Base-by-base conservation (phyloP, 2,329 filamentous ascomycete species). In the Penicillium sp. region DNA sequence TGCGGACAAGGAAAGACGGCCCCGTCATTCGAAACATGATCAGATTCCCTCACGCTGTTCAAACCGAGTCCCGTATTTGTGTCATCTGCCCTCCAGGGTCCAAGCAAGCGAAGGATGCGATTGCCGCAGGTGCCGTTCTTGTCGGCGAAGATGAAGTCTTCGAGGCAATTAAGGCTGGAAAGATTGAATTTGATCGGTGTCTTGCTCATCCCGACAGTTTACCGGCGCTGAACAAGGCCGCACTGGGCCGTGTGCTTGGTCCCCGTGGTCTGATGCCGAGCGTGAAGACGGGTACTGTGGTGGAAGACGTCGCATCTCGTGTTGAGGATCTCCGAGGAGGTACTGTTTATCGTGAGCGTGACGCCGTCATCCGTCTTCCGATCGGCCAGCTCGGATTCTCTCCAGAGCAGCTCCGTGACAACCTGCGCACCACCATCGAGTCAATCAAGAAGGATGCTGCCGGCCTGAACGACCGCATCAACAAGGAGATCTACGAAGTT, bases 221-320 rank as follows among this genome's bases (percentile, higher is more conserved):
- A 62, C 81, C 82, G 47, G 90, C 88, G 51, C 77, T 99, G 65
- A 88, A 87, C 70, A 92, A 94, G 77, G 87, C 91, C 33, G 84
- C 83, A 0, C 72, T 99, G 58, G 93, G 88, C 58, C 83, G 87
- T 60, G 81, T 96, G 41, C 79, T 99, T 18, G 94, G 94, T 66
- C 94, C 95, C 42, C 86, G 84, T 73, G 92, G 92, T 2, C 74
- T 99, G 67, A 97, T 99, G 94, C 94, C 94, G 6, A 95, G 84
- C 70, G 76, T 82, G 54, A 96, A 96, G 79, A 85, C 85, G 57
- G 91, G 90, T 59, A 97, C 94, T 0, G 88, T 99, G 51, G 90
- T 95, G 23, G 87, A 83, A 67, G 88, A 95, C 69, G 82, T 96
- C 15, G 81, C 81, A 49, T 73, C 79, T n/a, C 81, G 85, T 31